A percentile compares a stretch with the other conserved stretches of the same genome.
Conservation (phyloP, 139 green algal species). For the Prasinococcaceae sp. region DNA sequence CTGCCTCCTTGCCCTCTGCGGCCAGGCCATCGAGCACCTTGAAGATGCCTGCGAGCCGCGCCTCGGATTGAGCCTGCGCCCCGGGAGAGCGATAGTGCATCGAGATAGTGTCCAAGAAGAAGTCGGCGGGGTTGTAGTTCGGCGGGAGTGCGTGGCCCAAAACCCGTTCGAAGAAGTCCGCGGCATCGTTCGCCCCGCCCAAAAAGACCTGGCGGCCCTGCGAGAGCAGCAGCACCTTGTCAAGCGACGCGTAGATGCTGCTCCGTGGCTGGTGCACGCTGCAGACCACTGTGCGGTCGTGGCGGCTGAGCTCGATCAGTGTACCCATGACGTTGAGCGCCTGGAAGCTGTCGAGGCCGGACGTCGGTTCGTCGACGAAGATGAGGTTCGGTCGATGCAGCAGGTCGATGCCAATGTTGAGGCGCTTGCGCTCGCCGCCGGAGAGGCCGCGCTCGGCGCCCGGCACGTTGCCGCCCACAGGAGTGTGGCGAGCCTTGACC, state of each 20-base stretch:
- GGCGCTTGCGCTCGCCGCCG: constrained; percentile 66
- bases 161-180: constrained; percentile 14
- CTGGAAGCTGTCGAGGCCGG: constrained; percentile 47
- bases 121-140: constrained; percentile 33
- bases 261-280: constrained; percentile 67
- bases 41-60: constrained; percentile 1
- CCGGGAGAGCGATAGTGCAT: constrained; percentile 18
- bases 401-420: constrained; percentile 64
- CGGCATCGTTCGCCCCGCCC: not conserved
- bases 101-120: constrained; percentile 31
- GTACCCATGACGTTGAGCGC: constrained; percentile 49
- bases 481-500: constrained; percentile 27
- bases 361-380: constrained; percentile 57
- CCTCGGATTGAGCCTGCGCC: not conserved
- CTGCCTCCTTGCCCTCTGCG: constrained; percentile 4
- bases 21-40: not conserved
- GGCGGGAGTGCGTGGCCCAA: constrained; percentile 20
- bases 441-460: constrained; percentile 47
- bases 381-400: constrained; percentile 45
- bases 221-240: constrained; percentile 46
- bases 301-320: constrained; percentile 26
- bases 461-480: too few relatives aligned
- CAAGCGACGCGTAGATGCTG: constrained; percentile 48
- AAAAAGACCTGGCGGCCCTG: constrained; percentile 6
- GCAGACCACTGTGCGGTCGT: constrained; percentile 45